Conservation (phyloP, 805 yeast genomes). For the Kazachstania kunashirensis region DNA sequence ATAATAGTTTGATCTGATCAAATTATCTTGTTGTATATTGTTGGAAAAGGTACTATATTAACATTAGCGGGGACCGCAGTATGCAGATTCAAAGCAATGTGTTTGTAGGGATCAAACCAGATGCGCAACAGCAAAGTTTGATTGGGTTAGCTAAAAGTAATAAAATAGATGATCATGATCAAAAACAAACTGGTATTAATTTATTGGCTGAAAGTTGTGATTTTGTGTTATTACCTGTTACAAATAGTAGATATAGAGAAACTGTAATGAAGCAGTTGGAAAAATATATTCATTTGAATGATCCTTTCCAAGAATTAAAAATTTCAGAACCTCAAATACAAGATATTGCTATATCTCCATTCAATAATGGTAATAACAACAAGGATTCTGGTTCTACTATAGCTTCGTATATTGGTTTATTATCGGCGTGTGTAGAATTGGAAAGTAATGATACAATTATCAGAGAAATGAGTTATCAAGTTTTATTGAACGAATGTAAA, state of each 20-base stretch:
- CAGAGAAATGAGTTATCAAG: conserved; percentile 47
- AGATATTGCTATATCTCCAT: conserved; percentile 28
- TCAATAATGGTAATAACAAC: conserved; percentile 3
- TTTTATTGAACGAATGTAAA: conserved; percentile 46
- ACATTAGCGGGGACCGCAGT: too few relatives aligned
- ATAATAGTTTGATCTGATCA: too few relatives aligned
- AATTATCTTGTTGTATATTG: too few relatives aligned
- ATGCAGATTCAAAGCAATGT: conserved; percentile 25
- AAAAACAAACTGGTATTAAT: conserved; percentile 22
- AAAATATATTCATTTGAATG: neutral
- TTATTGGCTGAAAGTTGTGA: conserved; percentile 32
- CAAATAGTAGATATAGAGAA: conserved; percentile 42
- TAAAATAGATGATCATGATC: neutral
- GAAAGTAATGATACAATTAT: conserved; percentile 43
- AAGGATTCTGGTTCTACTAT: neutral
- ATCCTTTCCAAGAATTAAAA: conserved; percentile 8
- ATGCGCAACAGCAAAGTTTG: conserved; percentile 18
- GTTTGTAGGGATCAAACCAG: conserved; percentile 42
- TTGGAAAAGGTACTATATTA: too few relatives aligned
- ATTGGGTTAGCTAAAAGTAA: neutral
- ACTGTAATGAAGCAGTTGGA: conserved; percentile 25
- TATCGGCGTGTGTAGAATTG: conserved; percentile 63
- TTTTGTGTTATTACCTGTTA: conserved; percentile 43
- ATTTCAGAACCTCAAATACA: conserved; percentile 27
- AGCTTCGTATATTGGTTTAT: conserved; percentile 40